phyloP scores from a whole-genome alignment of 148 eudicot species.

The Rhododendron ovatum region DNA sequence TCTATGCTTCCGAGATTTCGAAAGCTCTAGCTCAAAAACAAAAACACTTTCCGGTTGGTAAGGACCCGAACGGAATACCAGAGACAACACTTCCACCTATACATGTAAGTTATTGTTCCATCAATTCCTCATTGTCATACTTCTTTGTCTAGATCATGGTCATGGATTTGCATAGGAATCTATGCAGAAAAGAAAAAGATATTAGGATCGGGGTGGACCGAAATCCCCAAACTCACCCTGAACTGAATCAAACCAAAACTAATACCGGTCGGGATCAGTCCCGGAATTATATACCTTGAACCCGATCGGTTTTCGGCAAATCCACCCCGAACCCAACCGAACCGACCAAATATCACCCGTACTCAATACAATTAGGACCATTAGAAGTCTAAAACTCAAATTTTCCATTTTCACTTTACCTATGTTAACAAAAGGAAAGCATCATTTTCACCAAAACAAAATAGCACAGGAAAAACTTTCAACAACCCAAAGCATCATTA shows the following conservation, averaged over 20 bases:
- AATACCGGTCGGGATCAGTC: too few species aligned
- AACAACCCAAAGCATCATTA: background rate
- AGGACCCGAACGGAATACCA: slow-evolving; percentile 21
- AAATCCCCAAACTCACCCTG: too few species aligned
- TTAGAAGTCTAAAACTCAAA: background rate
- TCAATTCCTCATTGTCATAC: background rate
- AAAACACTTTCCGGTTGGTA: slow-evolving; percentile 34
- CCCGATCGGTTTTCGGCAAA: too few species aligned
- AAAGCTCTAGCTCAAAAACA: slow-evolving; percentile 69
- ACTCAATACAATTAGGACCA: background rate
- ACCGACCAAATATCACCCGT: too few species aligned
- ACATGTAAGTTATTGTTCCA: slow-evolving; percentile 33
- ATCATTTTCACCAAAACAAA: background rate
- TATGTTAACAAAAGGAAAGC: background rate
- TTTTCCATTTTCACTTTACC: background rate
- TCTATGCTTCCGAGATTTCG: slow-evolving; percentile 60
- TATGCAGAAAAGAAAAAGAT: too few species aligned
- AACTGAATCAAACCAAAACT: too few species aligned
- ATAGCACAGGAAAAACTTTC: background rate
- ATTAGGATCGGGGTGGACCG: too few species aligned
- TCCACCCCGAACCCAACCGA: too few species aligned
- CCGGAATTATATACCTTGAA: too few species aligned
- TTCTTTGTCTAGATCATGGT: too few species aligned
- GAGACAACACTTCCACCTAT: slow-evolving; percentile 28
- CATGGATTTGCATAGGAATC: too few species aligned